These are phyloP conservation scores for Canna indica DNA, from an alignment of 176 grass and related monocot species.

Conservation along the genomic window DNA sequence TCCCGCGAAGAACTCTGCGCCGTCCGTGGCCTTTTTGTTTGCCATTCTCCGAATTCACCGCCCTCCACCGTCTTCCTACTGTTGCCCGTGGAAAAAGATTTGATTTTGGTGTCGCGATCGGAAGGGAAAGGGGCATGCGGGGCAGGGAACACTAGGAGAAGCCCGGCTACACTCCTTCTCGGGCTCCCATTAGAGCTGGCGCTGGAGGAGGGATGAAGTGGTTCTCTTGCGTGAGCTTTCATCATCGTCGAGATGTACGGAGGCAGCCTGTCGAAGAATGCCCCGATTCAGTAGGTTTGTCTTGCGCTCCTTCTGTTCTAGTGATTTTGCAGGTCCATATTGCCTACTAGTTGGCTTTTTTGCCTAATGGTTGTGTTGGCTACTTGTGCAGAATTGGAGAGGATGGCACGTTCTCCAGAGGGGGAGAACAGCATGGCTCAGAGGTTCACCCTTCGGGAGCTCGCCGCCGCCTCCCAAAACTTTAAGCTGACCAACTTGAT, in stretches of 20 bases:
- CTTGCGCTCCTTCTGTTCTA: neutral
- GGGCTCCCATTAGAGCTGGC: neutral
- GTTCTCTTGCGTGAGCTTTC: constrained; percentile 26
- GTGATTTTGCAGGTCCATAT: constrained; percentile 2
- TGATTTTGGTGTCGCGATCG: neutral
- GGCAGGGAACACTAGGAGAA: neutral
- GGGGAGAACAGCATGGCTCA: constrained; percentile 6
- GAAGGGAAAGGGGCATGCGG: neutral
- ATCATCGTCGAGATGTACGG: neutral
- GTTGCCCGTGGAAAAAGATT: neutral
- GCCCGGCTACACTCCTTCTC: neutral
- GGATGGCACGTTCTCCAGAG: constrained; percentile 5
- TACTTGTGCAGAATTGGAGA: constrained; percentile 21
- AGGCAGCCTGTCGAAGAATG: neutral
- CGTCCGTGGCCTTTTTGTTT: neutral
- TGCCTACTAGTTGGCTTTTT: too few species aligned
- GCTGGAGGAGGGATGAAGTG: constrained; percentile 27
- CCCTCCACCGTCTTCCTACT: neutral
- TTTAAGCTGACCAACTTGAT: constrained; percentile 29
- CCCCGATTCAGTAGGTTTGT: constrained; percentile 21
- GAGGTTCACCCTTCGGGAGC: constrained; percentile 26
- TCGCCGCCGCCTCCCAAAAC: constrained; percentile 21
- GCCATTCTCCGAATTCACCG: too few species aligned
- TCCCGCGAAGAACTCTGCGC: neutral
- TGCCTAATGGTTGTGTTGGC: neutral